phyloP scores from a whole-genome alignment of 2,329 filamentous ascomycete genomes.

The Colletotrichum chlorophyti region DNA sequence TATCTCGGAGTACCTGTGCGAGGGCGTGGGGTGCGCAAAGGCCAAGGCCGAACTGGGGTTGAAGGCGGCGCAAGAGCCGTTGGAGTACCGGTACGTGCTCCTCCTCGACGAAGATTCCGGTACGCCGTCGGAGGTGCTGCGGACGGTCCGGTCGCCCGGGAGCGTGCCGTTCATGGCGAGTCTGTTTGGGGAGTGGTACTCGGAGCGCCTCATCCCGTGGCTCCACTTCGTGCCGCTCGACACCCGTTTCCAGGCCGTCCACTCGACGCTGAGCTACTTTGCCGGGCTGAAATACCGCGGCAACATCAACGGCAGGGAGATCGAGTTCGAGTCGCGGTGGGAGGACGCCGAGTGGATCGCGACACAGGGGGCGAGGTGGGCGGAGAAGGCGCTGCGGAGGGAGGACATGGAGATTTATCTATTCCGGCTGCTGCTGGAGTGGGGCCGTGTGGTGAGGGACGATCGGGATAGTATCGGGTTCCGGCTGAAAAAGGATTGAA shows the following conservation, averaged over 20 bases:
- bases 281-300: slow-evolving; percentile 58
- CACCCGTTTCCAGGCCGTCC: slow-evolving; percentile 74
- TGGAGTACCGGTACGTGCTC: slow-evolving; percentile 74
- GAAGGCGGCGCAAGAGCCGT: slow-evolving; percentile 56
- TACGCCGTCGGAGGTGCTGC: slow-evolving; percentile 64
- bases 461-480: slow-evolving; percentile 54
- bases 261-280: slow-evolving; percentile 79
- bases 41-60: slow-evolving; percentile 60
- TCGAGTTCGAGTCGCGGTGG: slow-evolving; percentile 54
- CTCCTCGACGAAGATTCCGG: slow-evolving; percentile 76
- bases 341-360: slow-evolving; percentile 71
- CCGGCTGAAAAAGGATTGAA: slow-evolving; percentile 22
- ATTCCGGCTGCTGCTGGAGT: slow-evolving; percentile 79
- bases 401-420: slow-evolving; percentile 85
- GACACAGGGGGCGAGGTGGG: slow-evolving; percentile 70
- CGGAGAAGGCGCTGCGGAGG: slow-evolving; percentile 64
- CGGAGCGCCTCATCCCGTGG: slow-evolving; percentile 77
- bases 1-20: slow-evolving; percentile 64
- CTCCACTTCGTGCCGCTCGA: slow-evolving; percentile 83
- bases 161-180: slow-evolving; percentile 75
- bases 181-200: slow-evolving; percentile 82
- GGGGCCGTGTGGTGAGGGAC: slow-evolving; percentile 74
- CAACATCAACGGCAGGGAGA: slow-evolving; percentile 50
- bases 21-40: slow-evolving; percentile 57
- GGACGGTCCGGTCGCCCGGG: slow-evolving; percentile 66